Conservation (phyloP, 2,329 filamentous ascomycete species). For the Fusarium piperis region DNA sequence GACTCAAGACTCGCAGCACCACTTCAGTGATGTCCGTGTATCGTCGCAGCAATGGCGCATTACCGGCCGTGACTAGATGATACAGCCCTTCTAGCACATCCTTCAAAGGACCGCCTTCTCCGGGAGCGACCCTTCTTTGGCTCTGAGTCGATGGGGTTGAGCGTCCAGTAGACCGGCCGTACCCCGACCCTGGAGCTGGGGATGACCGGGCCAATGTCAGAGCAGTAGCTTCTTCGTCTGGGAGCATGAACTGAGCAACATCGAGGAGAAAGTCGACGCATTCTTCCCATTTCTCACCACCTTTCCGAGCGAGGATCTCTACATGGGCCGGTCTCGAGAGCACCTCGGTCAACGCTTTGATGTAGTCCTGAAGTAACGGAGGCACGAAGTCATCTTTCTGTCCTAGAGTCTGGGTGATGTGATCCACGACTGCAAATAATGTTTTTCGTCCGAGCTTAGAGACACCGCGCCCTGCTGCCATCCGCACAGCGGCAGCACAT, state of each 20-base stretch:
- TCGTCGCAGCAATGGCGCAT: conserved; percentile 70
- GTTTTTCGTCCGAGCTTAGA: conserved; percentile 78
- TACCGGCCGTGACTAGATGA: conserved; percentile 70
- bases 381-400: conserved; percentile 71
- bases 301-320: conserved; percentile 74
- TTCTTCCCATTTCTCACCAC: conserved; percentile 71
- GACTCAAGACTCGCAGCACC: conserved; percentile 69
- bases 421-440: conserved; percentile 79
- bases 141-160: conserved; percentile 45
- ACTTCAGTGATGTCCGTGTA: conserved; percentile 65
- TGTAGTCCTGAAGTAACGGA: conserved; percentile 79
- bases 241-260: conserved; percentile 62
- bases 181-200: conserved; percentile 52
- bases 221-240: conserved; percentile 51
- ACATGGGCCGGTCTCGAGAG: conserved; percentile 79
- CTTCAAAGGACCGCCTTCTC: conserved; percentile 48
- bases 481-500: conserved; percentile 76
- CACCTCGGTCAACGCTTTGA: conserved; percentile 76
- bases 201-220: conserved; percentile 54
- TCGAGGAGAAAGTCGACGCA: conserved; percentile 77
- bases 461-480: conserved; percentile 75
- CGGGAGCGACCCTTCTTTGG: conserved; percentile 41
- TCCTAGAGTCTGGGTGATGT: conserved; percentile 79
- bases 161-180: conserved; percentile 42
- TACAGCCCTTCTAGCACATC: conserved; percentile 70